Evolutionary conservation across 306 rosid species (phyloP), one percentile per base, ranked within the genome.

Genomic region (Bauhinia variegata): DNA sequence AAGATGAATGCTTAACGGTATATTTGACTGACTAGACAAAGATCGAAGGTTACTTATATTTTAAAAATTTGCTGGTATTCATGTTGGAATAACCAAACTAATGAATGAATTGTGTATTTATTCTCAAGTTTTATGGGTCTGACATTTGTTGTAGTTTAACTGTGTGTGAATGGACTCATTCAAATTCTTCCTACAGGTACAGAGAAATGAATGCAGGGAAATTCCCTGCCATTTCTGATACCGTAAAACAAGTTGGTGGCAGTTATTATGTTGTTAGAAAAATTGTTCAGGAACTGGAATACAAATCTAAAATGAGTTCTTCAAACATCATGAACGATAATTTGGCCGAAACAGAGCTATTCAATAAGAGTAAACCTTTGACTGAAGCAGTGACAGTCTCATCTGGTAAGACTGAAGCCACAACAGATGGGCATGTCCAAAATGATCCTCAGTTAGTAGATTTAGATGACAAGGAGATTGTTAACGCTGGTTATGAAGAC

Each of bases 201-300:
- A 77, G 75, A 68, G 83, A 79, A 42, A 76, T 51, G 65, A 83
- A 87, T 83, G 82, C 44, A 0, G 96, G 96, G 49, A 82, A 79
- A 50, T 81, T 89, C 46, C 96, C 96, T 17, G 6, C 16, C 48
- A 0, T 4, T 51, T 5, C 2, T 5, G 16, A 14, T 70, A 46
- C 80, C 17, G 0, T 0, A 16, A 75, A 79, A 60, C 67, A 89
- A 79, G 83, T 85, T 49, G 96, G 96, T 63, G 93, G 96, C 19
- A 0, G 65, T 73, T 79, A 50, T 79, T 89, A 89, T 71, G 6
- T 60, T 49, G 7, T 85, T 41, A 84, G 82, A 71, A 68, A 67
- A 37, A 84, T 87, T 44, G 12, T 87, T 55, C 86, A 75, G 78
- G 93, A 87, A 72, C 63, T 89, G 51, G 17, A 87, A 42, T 75